phyloP scores from a whole-genome alignment of 139 green algal genomes.

The Chlamydomonas schloesseri region DNA sequence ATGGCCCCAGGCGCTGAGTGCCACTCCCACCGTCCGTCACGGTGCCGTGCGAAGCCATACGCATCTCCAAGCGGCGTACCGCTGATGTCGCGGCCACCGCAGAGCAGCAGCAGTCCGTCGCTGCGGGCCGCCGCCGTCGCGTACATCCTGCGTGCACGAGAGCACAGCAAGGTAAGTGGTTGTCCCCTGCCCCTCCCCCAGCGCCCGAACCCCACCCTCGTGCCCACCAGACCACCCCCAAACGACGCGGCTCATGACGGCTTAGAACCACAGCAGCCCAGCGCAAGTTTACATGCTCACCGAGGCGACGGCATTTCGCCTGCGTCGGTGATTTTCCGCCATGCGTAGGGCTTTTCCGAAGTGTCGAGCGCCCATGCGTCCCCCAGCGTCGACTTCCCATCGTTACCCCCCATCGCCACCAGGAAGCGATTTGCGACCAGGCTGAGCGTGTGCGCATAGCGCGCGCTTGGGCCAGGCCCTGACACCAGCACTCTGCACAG shows the following conservation, averaged over 20 bases:
- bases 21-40: slow-evolving; percentile 99
- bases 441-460: slow-evolving; percentile 96
- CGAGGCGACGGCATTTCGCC: slow-evolving; percentile 83
- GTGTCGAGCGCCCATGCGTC: slow-evolving; percentile 98
- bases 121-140: slow-evolving; percentile 89
- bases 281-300: no score
- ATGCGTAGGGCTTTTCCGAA: slow-evolving; percentile 98
- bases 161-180: no score
- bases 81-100: slow-evolving; percentile 88
- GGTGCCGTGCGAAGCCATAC: slow-evolving; percentile 95
- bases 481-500: slow-evolving; percentile 92
- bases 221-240: no score
- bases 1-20: slow-evolving; percentile 94
- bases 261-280: no score
- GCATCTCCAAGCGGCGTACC: slow-evolving; percentile 91
- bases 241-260: no score
- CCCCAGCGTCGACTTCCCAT: slow-evolving; percentile 90
- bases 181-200: no score
- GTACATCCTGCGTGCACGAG: slow-evolving; percentile 89
- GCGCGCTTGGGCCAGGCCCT: slow-evolving; percentile 89
- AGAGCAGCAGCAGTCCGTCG: slow-evolving; percentile 97
- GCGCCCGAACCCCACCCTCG: no score
- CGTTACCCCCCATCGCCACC: slow-evolving; percentile 97
- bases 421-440: slow-evolving; percentile 98
- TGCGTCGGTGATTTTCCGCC: slow-evolving; percentile 90